These are phyloP conservation scores for Cichorium intybus DNA, from an alignment of 140 eudicot species.

Conservation along the genomic window DNA sequence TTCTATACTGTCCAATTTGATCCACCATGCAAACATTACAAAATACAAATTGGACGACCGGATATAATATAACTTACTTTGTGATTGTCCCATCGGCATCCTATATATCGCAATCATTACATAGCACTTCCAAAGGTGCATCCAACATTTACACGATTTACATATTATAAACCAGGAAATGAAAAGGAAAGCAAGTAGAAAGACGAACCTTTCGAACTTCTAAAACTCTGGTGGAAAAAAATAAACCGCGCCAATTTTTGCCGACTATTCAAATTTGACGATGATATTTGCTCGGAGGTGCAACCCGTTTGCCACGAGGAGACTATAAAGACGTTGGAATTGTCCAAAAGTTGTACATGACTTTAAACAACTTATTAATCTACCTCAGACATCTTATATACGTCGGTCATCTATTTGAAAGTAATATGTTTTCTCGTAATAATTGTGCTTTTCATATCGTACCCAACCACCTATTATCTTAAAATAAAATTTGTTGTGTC, in stretches of 20 bases:
- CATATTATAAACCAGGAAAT: not conserved
- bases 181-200: not conserved
- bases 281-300: conserved; percentile 71
- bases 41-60: not conserved
- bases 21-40: not conserved
- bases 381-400: too few relatives aligned
- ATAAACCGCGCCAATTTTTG: conserved; percentile 81
- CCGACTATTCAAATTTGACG: conserved; percentile 75
- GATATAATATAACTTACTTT: conserved; percentile 46
- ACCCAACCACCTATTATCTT: too few relatives aligned
- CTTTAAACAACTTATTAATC: too few relatives aligned
- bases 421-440: too few relatives aligned
- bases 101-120: conserved; percentile 83
- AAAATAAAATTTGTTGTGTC: too few relatives aligned
- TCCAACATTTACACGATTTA: not conserved
- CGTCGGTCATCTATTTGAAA: too few relatives aligned
- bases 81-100: conserved; percentile 99
- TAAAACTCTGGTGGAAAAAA: conserved; percentile 65
- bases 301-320: conserved; percentile 71
- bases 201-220: conserved; percentile 72
- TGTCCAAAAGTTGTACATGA: conserved; percentile 7
- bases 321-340: conserved; percentile 33
- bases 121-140: conserved; percentile 87
- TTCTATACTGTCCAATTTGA: not conserved
- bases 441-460: too few relatives aligned